These are phyloP conservation scores for Cladorrhinum sp. DNA, from an alignment of 2,329 filamentous ascomycete species.

Conservation along the genomic window DNA sequence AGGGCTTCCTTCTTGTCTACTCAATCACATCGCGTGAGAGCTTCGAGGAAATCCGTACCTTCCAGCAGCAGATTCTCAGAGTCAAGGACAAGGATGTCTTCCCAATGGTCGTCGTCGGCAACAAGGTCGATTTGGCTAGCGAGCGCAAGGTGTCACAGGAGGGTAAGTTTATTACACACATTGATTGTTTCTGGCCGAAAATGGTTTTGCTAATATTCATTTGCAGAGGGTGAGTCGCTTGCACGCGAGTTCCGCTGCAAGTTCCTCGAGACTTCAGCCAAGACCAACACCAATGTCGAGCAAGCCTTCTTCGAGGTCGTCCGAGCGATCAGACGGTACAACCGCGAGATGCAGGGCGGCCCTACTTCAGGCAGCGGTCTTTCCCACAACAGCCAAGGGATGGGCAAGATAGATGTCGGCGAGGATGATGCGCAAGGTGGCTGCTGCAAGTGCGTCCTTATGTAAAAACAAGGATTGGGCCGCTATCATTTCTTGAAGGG, in stretches of 20 bases:
- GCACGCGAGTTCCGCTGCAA: slow-evolving; percentile 90
- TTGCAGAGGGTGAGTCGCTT: slow-evolving; percentile 80
- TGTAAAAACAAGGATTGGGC: slow-evolving; percentile 54
- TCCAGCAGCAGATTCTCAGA: slow-evolving; percentile 96
- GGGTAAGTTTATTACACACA: slow-evolving; percentile 57
- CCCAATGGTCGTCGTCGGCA: slow-evolving; percentile 97
- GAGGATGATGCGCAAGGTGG: slow-evolving; percentile 65
- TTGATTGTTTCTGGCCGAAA: slow-evolving; percentile 4
- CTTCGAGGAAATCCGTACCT: slow-evolving; percentile 97
- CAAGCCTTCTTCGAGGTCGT: slow-evolving; percentile 98
- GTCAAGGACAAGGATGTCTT: slow-evolving; percentile 99
- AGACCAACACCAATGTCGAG: slow-evolving; percentile 97
- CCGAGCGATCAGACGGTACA: slow-evolving; percentile 94
- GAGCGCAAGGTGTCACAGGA: slow-evolving; percentile 89
- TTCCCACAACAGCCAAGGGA: slow-evolving; percentile 58
- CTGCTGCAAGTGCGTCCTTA: slow-evolving; percentile 88
- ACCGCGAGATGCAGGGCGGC: slow-evolving; percentile 95
- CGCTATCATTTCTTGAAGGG: neutral
- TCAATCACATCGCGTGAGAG: slow-evolving; percentile 96
- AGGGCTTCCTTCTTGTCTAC: slow-evolving; percentile 96
- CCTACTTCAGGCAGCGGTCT: slow-evolving; percentile 66
- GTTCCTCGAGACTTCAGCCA: slow-evolving; percentile 98
- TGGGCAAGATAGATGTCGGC: slow-evolving; percentile 76
- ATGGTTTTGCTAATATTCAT: slow-evolving; percentile 16
- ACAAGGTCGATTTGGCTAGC: slow-evolving; percentile 96